phyloP scores from a whole-genome alignment of 2,329 filamentous ascomycete species.

The Fulvia fulva region DNA sequence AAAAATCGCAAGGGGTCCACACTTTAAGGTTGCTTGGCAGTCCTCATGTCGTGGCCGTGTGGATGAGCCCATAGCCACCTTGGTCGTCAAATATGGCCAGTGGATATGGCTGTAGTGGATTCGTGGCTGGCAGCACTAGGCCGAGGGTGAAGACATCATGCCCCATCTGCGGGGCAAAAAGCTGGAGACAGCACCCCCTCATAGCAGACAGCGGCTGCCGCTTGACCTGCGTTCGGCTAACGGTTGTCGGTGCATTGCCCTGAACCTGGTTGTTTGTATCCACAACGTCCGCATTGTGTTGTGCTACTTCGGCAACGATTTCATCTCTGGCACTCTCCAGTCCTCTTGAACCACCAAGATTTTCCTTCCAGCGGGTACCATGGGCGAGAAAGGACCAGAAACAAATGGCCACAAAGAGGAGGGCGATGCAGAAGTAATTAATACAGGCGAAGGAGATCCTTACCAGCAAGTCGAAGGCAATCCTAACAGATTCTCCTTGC shows the following conservation, averaged over 20 bases:
- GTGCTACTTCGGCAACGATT: neutral
- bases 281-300: neutral
- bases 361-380: neutral
- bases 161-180: neutral
- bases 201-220: neutral
- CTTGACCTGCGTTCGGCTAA: neutral
- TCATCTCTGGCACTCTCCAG: neutral
- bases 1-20: too few species aligned
- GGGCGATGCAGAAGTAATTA: neutral
- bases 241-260: neutral
- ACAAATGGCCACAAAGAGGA: neutral
- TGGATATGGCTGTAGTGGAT: too few species aligned
- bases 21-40: too few species aligned
- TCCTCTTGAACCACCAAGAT: neutral
- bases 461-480: neutral
- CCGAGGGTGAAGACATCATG: neutral
- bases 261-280: neutral
- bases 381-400: neutral
- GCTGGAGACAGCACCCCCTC: neutral
- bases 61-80: neutral
- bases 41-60: neutral
- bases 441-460: neutral
- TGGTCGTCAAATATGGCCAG: too few species aligned
- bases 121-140: too few species aligned
- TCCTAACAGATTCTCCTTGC: slow-evolving; percentile 1